Conservation (phyloP, 805 yeast species). For the Candida khao-thaluensis region DNA sequence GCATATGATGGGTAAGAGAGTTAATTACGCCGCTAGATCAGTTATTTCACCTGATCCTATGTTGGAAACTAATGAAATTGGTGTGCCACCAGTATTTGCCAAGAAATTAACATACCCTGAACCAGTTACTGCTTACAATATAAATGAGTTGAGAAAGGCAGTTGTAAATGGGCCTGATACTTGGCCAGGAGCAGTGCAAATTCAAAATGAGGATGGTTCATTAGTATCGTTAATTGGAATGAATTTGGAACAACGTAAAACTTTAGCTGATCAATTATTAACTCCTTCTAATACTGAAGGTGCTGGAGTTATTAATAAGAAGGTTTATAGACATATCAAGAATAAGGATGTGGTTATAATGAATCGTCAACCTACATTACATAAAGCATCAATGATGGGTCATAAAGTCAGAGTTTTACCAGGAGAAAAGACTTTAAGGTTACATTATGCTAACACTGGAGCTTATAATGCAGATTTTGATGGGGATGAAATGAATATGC, state of each 20-base stretch:
- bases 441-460: constrained; percentile 98
- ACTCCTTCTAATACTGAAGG: constrained; percentile 69
- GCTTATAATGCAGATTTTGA: constrained; percentile 99
- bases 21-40: constrained; percentile 97
- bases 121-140: constrained; percentile 92
- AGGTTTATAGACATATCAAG: constrained; percentile 90
- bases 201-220: constrained; percentile 93
- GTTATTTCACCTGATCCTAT: constrained; percentile 99
- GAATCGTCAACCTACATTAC: constrained; percentile 99
- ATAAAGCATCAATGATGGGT: constrained; percentile 99
- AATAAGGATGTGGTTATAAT: constrained; percentile 94
- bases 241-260: constrained; percentile 91
- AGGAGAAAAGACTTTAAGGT: constrained; percentile 92
- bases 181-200: constrained; percentile 99
- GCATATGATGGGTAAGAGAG: constrained; percentile 99
- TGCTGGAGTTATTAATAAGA: constrained; percentile 70
- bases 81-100: constrained; percentile 99
- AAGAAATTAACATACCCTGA: constrained; percentile 94
- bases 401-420: constrained; percentile 96
- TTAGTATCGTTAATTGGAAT: constrained; percentile 79
- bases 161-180: constrained; percentile 96
- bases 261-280: constrained; percentile 88
- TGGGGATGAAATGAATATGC: constrained; percentile 99
- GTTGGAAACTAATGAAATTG: constrained; percentile 95
- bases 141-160: constrained; percentile 86